Conservation (phyloP, 352 stramenopile species). For the Phytophthora cryptogea region DNA sequence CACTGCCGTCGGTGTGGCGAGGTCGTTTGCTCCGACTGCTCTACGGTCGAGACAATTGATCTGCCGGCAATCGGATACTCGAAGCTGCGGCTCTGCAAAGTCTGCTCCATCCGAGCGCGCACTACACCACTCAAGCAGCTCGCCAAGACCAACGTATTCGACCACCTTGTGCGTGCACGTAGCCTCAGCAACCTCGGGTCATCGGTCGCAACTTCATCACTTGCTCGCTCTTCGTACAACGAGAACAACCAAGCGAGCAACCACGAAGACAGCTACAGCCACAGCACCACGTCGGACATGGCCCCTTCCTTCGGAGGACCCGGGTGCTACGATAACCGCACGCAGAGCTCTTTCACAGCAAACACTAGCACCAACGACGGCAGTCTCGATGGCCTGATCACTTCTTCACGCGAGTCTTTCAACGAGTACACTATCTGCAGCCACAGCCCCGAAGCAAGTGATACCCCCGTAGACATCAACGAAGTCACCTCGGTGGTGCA, state of each 20-base stretch:
- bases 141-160: conserved; percentile 68
- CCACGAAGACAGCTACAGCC: conserved; percentile 35
- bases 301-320: conserved; percentile 1
- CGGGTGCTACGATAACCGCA: conserved; percentile 15
- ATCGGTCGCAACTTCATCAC: conserved; percentile 32
- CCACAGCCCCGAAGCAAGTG: conserved; percentile 7
- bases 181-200: conserved; percentile 59
- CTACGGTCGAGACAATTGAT: conserved; percentile 68
- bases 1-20: conserved; percentile 85
- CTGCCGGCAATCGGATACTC: conserved; percentile 76
- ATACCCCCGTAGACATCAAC: conserved; percentile 23
- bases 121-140: conserved; percentile 67
- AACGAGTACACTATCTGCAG: conserved; percentile 31
- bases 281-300: conserved; percentile 30
- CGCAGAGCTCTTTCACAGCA: conserved; percentile 29
- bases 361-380: conserved; percentile 16
- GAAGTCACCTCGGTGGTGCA: conserved; percentile 44
- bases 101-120: conserved; percentile 76
- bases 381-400: conserved; percentile 21
- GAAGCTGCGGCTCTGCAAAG: conserved; percentile 83
- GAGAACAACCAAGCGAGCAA: conserved; percentile 37
- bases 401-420: conserved; percentile 19
- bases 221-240: conserved; percentile 54
- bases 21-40: conserved; percentile 84
- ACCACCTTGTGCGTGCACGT: conserved; percentile 58